A percentile compares a stretch with the other conserved stretches of the same genome.
Evolutionary conservation across 2,329 filamentous ascomycete species (phyloP).

Genomic region (Fonsecaea erecta): DNA sequence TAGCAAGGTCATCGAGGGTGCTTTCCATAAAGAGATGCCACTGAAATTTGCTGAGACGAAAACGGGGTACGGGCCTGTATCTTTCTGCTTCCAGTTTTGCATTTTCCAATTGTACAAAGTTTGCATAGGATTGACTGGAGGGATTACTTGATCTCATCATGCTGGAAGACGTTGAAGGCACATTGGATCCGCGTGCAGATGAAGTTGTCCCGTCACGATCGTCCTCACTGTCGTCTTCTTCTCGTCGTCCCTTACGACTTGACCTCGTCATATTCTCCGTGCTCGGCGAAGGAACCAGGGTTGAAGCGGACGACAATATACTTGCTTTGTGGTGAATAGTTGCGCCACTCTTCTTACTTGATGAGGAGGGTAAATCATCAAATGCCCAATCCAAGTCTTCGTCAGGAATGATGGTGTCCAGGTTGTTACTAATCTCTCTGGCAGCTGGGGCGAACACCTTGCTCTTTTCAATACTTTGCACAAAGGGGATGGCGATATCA

Average conservation of each 20-base stretch:
- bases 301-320: slow-evolving; percentile 26
- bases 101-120: slow-evolving; percentile 65
- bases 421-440: slow-evolving; percentile 76
- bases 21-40: slow-evolving; percentile 91
- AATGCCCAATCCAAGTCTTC: slow-evolving; percentile 94
- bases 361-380: slow-evolving; percentile 61
- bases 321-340: slow-evolving; percentile 23
- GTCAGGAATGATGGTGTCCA: slow-evolving; percentile 78
- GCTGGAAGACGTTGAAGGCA: slow-evolving; percentile 47
- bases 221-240: slow-evolving; percentile 40
- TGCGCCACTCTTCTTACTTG: slow-evolving; percentile 18
- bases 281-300: slow-evolving; percentile 18
- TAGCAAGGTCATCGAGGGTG: slow-evolving; percentile 81
- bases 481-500: slow-evolving; percentile 74
- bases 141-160: slow-evolving; percentile 47
- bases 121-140: slow-evolving; percentile 49
- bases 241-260: slow-evolving; percentile 45
- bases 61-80: slow-evolving; percentile 70
- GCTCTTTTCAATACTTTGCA: slow-evolving; percentile 72
- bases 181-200: slow-evolving; percentile 46
- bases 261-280: slow-evolving; percentile 24
- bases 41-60: slow-evolving; percentile 78
- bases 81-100: slow-evolving; percentile 78
- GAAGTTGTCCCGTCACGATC: slow-evolving; percentile 40
- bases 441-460: slow-evolving; percentile 84